Evolutionary conservation across 306 rosid species (phyloP), one percentile per base, ranked within the genome.

Genomic region (Sicyos baderoa): DNA sequence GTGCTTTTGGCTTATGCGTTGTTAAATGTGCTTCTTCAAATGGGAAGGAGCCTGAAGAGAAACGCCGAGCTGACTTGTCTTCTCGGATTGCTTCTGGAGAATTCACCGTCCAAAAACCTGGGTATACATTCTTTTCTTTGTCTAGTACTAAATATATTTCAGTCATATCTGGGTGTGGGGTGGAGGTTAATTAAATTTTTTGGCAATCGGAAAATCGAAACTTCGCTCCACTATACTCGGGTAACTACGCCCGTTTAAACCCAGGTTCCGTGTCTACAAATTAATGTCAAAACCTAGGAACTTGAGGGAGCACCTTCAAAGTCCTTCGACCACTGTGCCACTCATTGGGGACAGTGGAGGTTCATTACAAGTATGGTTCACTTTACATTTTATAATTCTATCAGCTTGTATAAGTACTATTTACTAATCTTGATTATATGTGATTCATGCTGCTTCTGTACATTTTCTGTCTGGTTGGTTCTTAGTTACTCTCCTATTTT

Each of bases 41-140:
- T 85, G 99, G 96, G 19, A 84, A 75, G 76, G 85, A 77, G 74
- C 84, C 91, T 4, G 82, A 79, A 75, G 79, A 82, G 76, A 88
- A 86, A 74, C 81, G 74, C 57, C 88, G 86, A 9, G 90, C 89
- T 23, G 84, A 87, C 75, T 77, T 88, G 68, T 88, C 89, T 67
- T 72, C 90, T 77, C 83, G 82, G 75, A 93, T 93, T 80, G 85
- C 97, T 54, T 76, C 91, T 45, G 96, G 99, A 48, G 95, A 82
- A 74, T 93, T 86, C 74, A 85, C 97, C 1, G 96, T 85, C n/a
- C 76, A 79, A 12, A 74, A 82, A 73, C 70, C 86, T 47, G 87
- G 91, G 99, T 93, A 80, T 80, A 6, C 18, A 12, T 11, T 57
- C 32, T 42, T 35, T 35, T 35, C 17, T 27, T n/a, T n/a, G n/a